phyloP scores from a whole-genome alignment of 495 filamentous ascomycete genomes.

The Aspergillus sparsus region DNA sequence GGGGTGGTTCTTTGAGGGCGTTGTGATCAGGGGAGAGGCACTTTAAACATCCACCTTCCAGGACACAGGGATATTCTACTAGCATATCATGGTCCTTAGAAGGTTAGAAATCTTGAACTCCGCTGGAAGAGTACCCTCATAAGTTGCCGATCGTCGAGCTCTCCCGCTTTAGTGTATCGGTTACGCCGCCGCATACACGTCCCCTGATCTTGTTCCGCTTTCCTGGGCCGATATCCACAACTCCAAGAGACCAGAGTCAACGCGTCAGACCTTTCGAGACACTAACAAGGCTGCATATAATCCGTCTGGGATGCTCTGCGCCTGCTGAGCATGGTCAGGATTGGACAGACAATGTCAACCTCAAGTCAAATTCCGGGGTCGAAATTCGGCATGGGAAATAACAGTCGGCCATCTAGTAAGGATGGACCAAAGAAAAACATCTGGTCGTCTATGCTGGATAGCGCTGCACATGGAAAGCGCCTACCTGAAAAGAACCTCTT shows the following conservation, averaged over 20 bases:
- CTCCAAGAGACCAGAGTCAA: constrained; percentile 11
- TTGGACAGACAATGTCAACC: constrained; percentile 46
- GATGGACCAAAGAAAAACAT: constrained; percentile 84
- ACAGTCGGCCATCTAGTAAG: constrained; percentile 60
- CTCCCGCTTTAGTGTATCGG: constrained; percentile 8
- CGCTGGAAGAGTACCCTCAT: constrained; percentile 1
- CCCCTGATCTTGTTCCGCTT: constrained; percentile 30
- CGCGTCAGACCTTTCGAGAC: constrained; percentile 24
- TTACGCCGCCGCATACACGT: constrained; percentile 15
- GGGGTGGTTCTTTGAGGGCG: too few relatives aligned
- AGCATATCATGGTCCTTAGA: constrained; percentile 2
- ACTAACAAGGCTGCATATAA: constrained; percentile 9
- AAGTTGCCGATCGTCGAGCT: background rate
- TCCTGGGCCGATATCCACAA: constrained; percentile 17
- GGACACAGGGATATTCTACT: too few relatives aligned
- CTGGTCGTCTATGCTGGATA: constrained; percentile 92
- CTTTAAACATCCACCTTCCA: too few relatives aligned
- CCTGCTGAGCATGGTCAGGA: constrained; percentile 40
- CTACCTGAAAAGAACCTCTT: constrained; percentile 91
- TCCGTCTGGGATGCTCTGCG: constrained; percentile 38
- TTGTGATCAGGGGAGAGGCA: too few relatives aligned
- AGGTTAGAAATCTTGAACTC: background rate
- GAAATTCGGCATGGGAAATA: constrained; percentile 35
- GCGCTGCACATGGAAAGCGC: constrained; percentile 84
- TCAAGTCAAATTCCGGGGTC: constrained; percentile 42